phyloP scores from a whole-genome alignment of 78 protist genomes.

The Polysphondylium violaceum region DNA sequence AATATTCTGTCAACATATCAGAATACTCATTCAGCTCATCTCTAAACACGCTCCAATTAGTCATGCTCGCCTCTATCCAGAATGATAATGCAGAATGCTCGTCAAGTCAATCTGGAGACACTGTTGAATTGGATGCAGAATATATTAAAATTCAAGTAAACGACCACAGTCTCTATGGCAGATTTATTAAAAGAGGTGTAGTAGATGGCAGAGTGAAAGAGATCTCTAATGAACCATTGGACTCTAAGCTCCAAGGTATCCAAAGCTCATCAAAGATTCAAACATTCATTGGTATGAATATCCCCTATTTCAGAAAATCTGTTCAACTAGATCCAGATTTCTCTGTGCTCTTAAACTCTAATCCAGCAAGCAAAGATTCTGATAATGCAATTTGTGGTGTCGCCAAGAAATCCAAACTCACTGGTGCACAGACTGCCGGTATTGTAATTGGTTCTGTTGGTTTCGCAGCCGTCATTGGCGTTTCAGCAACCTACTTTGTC shows the following conservation, averaged over 20 bases:
- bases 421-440: background rate
- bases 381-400: background rate
- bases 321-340: constrained; percentile 24
- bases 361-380: background rate
- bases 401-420: background rate
- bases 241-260: background rate
- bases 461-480: background rate
- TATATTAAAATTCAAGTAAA: constrained; percentile 25
- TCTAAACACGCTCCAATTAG: background rate
- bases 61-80: background rate
- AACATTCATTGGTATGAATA: constrained; percentile 38
- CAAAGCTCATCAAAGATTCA: background rate
- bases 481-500: background rate
- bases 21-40: background rate
- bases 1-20: constrained; percentile 9
- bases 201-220: background rate
- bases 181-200: constrained; percentile 29
- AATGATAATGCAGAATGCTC: background rate
- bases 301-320: background rate
- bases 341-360: background rate
- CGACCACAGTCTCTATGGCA: constrained; percentile 30
- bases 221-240: constrained; percentile 1
- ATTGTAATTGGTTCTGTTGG: constrained; percentile 38
- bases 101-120: background rate
- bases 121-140: background rate